phyloP scores from a whole-genome alignment of 2,329 filamentous ascomycete species.

The Sarocladium strictum region DNA sequence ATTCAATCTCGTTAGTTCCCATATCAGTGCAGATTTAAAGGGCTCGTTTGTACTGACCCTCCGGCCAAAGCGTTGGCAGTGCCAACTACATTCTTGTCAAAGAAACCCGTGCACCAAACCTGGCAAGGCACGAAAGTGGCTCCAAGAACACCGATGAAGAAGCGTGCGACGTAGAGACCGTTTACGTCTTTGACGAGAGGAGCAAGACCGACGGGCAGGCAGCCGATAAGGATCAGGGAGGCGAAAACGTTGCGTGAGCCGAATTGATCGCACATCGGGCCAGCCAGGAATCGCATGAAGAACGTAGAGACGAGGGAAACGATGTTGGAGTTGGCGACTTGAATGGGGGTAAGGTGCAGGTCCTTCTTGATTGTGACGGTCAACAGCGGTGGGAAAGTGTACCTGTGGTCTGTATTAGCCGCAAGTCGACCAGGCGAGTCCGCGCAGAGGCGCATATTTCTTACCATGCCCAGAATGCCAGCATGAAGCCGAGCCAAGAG shows the following conservation, averaged over 20 bases:
- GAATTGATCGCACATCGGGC: constrained; percentile 79
- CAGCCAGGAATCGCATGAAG: constrained; percentile 69
- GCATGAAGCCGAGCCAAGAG: constrained; percentile 79
- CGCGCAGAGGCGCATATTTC: constrained; percentile 9
- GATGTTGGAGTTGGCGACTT: constrained; percentile 88
- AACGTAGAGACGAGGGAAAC: constrained; percentile 66
- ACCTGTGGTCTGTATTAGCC: constrained; percentile 30
- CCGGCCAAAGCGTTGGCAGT: constrained; percentile 81
- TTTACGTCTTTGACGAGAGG: constrained; percentile 60
- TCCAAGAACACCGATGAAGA: constrained; percentile 76
- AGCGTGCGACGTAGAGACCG: constrained; percentile 67
- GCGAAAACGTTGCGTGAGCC: constrained; percentile 78
- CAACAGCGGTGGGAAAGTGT: constrained; percentile 80
- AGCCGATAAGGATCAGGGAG: constrained; percentile 67
- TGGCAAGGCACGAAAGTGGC: constrained; percentile 80
- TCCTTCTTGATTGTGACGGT: constrained; percentile 75
- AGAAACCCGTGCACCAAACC: constrained; percentile 90
- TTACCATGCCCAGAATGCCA: constrained; percentile 80
- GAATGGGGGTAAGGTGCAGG: constrained; percentile 59
- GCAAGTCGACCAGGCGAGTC: no score
- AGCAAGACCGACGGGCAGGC: constrained; percentile 76
- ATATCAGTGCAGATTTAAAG: background rate
- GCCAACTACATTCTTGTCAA: constrained; percentile 86
- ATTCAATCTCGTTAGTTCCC: background rate
- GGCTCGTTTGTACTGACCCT: constrained; percentile 59